Percentiles rank a stretch among this genome's conserved stretches.
Evolutionary conservation across 108 stramenopile genomes (phyloP).

Genomic region (Pseudonitzschia pungens): DNA sequence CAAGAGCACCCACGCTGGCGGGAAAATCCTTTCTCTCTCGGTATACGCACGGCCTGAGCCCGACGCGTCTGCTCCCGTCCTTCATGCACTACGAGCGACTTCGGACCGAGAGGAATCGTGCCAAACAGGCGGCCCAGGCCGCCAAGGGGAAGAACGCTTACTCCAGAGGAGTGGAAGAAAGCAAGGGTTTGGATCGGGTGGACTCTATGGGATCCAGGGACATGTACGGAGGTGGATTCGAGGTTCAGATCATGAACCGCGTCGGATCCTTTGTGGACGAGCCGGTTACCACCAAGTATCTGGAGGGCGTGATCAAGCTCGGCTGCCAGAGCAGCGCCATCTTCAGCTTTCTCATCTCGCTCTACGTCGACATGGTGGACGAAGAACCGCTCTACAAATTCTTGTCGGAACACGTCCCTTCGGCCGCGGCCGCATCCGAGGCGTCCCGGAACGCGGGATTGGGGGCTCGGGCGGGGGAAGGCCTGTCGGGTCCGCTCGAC

Average conservation of each 20-base stretch:
- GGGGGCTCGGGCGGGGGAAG: conserved; percentile 40
- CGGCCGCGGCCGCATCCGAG: conserved; percentile 41
- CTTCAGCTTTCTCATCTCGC: conserved; percentile 71
- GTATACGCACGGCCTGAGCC: conserved; percentile 71
- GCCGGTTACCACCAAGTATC: conserved; percentile 57
- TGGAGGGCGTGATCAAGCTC: conserved; percentile 82
- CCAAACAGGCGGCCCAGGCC: conserved; percentile 31
- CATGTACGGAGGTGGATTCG: conserved; percentile 38
- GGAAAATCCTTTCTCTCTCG: conserved; percentile 72
- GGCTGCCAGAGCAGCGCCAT: conserved; percentile 77
- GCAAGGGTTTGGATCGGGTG: conserved; percentile 33
- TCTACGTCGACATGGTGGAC: conserved; percentile 77
- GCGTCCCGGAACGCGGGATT: conserved; percentile 30
- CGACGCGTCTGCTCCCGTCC: conserved; percentile 70
- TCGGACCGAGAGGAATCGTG: conserved; percentile 30
- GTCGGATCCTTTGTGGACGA: conserved; percentile 62
- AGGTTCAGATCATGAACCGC: conserved; percentile 25
- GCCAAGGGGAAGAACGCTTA: conserved; percentile 26
- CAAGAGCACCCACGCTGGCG: conserved; percentile 70
- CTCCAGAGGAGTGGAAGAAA: conserved; percentile 17
- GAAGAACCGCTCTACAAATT: conserved; percentile 82
- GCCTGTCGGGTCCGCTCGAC: conserved; percentile 62
- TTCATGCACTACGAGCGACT: conserved; percentile 78
- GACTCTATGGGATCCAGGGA: conserved; percentile 40
- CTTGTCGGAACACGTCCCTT: conserved; percentile 72